Conservation (phyloP, 169 alveolate species). For the Eimeria zaria region DNA sequence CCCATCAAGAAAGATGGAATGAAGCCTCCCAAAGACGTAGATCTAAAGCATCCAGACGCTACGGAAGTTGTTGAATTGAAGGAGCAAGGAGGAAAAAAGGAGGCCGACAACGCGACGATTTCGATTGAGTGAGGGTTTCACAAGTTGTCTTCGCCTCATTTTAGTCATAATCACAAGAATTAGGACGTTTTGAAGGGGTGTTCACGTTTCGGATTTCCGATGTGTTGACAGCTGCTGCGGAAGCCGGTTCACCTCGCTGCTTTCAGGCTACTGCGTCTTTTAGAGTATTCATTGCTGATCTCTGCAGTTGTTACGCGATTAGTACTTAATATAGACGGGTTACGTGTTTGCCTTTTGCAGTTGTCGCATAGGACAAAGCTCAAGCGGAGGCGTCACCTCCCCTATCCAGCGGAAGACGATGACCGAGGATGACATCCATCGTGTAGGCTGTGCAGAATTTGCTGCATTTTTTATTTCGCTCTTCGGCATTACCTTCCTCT, state of each 20-base stretch:
- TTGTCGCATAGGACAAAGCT: neutral
- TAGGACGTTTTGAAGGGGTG: neutral
- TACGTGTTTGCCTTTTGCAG: neutral
- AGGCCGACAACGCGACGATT: neutral
- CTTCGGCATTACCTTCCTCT: neutral
- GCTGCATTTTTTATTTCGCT: neutral
- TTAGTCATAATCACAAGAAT: neutral
- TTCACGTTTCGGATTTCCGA: neutral
- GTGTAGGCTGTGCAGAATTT: neutral
- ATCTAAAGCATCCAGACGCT: neutral
- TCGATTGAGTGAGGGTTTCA: neutral
- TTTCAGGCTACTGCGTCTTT: neutral
- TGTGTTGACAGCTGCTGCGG: neutral
- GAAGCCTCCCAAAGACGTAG: neutral
- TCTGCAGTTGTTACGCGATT: neutral
- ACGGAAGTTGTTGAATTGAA: neutral
- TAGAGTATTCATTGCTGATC: neutral
- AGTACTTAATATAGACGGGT: neutral
- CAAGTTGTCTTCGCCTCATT: too few relatives aligned
- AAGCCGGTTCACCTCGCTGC: too few relatives aligned
- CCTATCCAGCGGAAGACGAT: slow-evolving; percentile 53
- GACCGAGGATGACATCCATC: slow-evolving; percentile 71
- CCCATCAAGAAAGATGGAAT: neutral
- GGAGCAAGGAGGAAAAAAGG: neutral
- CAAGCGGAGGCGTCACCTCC: neutral